Conservation (phyloP, 2,329 filamentous ascomycete species). For the Tolypocladium tundrense region DNA sequence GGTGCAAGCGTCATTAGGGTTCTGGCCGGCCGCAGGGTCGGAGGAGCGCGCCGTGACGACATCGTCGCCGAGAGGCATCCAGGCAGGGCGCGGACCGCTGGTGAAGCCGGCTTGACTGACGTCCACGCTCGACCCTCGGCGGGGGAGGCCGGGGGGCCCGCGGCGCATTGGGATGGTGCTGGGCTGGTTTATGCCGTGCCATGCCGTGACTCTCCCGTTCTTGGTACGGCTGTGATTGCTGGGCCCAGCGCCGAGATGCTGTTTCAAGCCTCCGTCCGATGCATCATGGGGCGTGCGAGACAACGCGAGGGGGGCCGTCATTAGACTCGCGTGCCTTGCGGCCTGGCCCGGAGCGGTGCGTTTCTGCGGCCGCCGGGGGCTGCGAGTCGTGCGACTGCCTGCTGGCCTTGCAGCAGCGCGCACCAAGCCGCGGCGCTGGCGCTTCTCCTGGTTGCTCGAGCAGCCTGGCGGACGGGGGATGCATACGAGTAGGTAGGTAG, state of each 20-base stretch:
- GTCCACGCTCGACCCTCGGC: neutral
- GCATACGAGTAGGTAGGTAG: too few relatives aligned
- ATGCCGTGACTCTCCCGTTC: neutral
- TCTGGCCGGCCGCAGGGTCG: neutral
- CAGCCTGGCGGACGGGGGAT: too few relatives aligned
- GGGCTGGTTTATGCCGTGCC: neutral
- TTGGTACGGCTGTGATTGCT: neutral
- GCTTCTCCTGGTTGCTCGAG: too few relatives aligned
- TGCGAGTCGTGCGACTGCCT: neutral
- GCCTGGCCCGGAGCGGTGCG: too few relatives aligned
- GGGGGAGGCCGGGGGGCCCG: neutral
- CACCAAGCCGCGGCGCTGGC: neutral
- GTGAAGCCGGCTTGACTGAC: neutral
- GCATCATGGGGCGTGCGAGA: neutral
- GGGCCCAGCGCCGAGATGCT: neutral
- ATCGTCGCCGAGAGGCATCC: neutral
- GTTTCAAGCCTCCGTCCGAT: neutral
- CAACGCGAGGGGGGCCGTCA: neutral
- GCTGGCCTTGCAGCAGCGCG: neutral
- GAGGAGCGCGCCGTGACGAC: neutral
- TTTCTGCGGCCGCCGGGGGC: neutral
- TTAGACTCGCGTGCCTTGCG: neutral
- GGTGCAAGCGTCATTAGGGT: neutral
- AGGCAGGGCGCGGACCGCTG: neutral
- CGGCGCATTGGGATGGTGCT: neutral